Percentiles rank a stretch among this genome's conserved stretches.
phyloP scores from a whole-genome alignment of 2,329 filamentous ascomycete species.

The Scopulariopsis brevicaulis region DNA sequence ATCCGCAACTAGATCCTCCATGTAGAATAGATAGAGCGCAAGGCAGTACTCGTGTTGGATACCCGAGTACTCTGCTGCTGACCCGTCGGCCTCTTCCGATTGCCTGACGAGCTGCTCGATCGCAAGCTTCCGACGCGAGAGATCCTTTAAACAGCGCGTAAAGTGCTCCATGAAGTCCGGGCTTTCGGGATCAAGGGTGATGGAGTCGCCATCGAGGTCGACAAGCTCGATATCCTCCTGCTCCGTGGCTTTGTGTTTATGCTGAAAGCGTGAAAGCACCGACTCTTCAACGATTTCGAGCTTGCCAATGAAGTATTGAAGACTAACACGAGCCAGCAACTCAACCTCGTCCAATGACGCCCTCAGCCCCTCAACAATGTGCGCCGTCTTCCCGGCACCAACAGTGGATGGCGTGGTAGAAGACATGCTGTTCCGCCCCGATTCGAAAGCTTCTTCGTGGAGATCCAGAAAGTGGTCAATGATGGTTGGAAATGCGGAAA shows the following conservation, averaged over 20 bases:
- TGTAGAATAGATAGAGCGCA: background rate
- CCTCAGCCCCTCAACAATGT: background rate
- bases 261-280: background rate
- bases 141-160: background rate
- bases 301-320: background rate
- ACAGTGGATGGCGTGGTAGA: background rate
- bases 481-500: background rate
- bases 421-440: background rate
- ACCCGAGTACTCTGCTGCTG: background rate
- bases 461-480: background rate
- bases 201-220: background rate
- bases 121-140: background rate
- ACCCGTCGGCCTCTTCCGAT: background rate
- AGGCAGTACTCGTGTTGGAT: constrained; percentile 4
- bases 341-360: background rate
- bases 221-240: background rate
- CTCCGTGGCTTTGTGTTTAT: background rate
- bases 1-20: background rate
- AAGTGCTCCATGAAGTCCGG: background rate
- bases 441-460: background rate
- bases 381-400: background rate
- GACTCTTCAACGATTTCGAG: background rate
- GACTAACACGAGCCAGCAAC: background rate
- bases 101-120: background rate
- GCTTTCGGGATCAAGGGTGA: background rate